phyloP scores from a whole-genome alignment of 2,329 filamentous ascomycete species.

The Helicocarpus griseus region DNA sequence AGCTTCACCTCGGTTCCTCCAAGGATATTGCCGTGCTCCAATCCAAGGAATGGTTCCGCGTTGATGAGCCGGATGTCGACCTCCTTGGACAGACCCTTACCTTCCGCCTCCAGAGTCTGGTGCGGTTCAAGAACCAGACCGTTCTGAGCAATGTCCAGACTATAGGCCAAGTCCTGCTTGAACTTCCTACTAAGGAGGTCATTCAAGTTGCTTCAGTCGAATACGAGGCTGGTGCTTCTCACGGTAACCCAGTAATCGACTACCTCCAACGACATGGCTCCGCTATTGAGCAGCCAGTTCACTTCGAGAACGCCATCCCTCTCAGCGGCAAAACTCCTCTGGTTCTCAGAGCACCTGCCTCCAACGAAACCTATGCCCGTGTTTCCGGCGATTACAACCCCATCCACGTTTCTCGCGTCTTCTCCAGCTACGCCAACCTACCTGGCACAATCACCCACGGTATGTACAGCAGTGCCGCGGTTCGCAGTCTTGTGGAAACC shows the following conservation, averaged over 20 bases:
- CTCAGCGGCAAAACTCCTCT: slow-evolving; percentile 86
- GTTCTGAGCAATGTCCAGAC: slow-evolving; percentile 90
- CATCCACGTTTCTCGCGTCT: slow-evolving; percentile 95
- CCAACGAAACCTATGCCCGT: slow-evolving; percentile 95
- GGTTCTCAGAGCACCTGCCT: slow-evolving; percentile 79
- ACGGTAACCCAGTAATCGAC: slow-evolving; percentile 94
- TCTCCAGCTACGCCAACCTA: slow-evolving; percentile 89
- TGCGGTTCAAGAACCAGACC: slow-evolving; percentile 89
- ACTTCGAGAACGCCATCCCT: slow-evolving; percentile 96
- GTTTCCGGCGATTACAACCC: slow-evolving; percentile 98
- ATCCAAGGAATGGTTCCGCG: slow-evolving; percentile 95
- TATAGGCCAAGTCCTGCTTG: slow-evolving; percentile 80
- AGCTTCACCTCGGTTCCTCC: slow-evolving; percentile 74
- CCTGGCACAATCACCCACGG: slow-evolving; percentile 97
- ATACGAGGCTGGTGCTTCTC: slow-evolving; percentile 81
- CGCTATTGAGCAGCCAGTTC: slow-evolving; percentile 88
- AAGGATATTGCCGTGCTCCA: slow-evolving; percentile 90
- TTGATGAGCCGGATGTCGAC: slow-evolving; percentile 76
- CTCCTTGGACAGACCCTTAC: slow-evolving; percentile 86
- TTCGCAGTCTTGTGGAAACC: slow-evolving; percentile 91
- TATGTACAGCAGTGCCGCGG: slow-evolving; percentile 97
- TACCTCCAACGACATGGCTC: slow-evolving; percentile 87
- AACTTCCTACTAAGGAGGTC: slow-evolving; percentile 92
- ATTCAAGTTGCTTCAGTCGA: slow-evolving; percentile 97
- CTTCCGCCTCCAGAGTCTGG: slow-evolving; percentile 87